Conservation (phyloP, 1,139 yeast genomes). For the Wickerhamiella pararugosa region DNA sequence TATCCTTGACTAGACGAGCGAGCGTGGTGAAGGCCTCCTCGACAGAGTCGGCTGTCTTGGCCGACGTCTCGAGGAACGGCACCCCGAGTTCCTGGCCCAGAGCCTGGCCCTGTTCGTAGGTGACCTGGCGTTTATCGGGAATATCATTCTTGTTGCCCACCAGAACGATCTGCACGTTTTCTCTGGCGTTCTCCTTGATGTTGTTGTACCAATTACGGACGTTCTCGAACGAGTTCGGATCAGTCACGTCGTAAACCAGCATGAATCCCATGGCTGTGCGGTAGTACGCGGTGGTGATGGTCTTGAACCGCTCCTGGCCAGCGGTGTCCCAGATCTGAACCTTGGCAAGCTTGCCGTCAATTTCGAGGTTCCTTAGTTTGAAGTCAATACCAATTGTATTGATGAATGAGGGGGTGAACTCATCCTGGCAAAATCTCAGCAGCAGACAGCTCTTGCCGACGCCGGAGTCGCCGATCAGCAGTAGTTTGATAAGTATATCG, state of each 20-base stretch:
- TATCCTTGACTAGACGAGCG: slow-evolving; percentile 78
- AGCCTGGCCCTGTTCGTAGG: slow-evolving; percentile 77
- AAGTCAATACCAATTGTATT: slow-evolving; percentile 97
- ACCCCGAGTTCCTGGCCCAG: slow-evolving; percentile 79
- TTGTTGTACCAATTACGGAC: slow-evolving; percentile 86
- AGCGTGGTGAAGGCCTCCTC: slow-evolving; percentile 82
- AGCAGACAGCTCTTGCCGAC: slow-evolving; percentile 94
- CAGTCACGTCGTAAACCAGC: slow-evolving; percentile 90
- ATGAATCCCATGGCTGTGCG: slow-evolving; percentile 98
- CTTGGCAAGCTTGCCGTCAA: slow-evolving; percentile 84
- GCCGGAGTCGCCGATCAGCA: slow-evolving; percentile 95
- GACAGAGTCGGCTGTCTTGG: slow-evolving; percentile 84
- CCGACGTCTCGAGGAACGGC: slow-evolving; percentile 90
- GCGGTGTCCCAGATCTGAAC: slow-evolving; percentile 99
- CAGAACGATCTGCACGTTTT: slow-evolving; percentile 81
- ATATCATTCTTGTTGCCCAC: slow-evolving; percentile 95
- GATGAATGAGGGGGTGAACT: slow-evolving; percentile 86
- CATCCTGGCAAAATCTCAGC: slow-evolving; percentile 92
- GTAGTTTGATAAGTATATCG: slow-evolving; percentile 85
- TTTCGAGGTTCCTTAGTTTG: slow-evolving; percentile 91
- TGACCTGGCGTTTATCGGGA: slow-evolving; percentile 51
- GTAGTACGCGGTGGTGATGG: slow-evolving; percentile 95
- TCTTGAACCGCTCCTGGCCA: slow-evolving; percentile 95
- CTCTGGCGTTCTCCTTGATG: slow-evolving; percentile 91
- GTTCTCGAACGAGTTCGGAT: slow-evolving; percentile 79